Evolutionary conservation across 2,329 filamentous ascomycete genomes (phyloP).

Genomic region (Aspergillus nomiae): DNA sequence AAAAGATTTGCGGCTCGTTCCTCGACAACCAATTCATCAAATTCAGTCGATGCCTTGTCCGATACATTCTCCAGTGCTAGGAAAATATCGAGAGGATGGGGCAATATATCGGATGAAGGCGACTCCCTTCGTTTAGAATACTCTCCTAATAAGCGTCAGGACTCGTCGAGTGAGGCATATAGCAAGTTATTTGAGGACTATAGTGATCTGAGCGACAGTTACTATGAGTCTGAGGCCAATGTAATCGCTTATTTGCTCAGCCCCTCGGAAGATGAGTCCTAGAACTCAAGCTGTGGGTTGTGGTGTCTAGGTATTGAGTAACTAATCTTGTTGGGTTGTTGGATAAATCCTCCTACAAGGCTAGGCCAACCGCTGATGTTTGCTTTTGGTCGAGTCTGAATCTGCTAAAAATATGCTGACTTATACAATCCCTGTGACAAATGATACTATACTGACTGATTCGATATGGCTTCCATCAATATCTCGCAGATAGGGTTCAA

Average conservation of each 20-base stretch:
- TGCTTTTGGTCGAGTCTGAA: not conserved
- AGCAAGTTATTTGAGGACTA: not conserved
- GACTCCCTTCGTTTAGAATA: not conserved
- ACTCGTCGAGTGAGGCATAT: not conserved
- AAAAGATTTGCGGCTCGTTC: not conserved
- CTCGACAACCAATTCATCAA: not conserved
- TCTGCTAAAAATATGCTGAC: not conserved
- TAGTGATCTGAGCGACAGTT: not conserved
- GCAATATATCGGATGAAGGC: not conserved
- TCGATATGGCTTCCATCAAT: too few species aligned
- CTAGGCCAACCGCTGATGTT: too few species aligned
- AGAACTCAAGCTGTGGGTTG: not conserved
- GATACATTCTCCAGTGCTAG: not conserved
- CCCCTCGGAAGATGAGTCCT: not conserved
- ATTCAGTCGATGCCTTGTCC: not conserved
- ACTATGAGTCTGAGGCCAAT: not conserved
- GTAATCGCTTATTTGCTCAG: not conserved
- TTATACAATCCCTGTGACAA: not conserved
- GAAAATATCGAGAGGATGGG: not conserved
- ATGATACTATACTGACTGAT: not conserved
- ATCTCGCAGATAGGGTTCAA: too few species aligned
- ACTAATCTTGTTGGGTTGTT: not conserved
- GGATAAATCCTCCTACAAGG: not conserved
- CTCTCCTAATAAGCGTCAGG: not conserved
- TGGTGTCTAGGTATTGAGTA: not conserved